Conservation (phyloP, 768 basidiomycete species). For the Cubamyces lactineus region DNA sequence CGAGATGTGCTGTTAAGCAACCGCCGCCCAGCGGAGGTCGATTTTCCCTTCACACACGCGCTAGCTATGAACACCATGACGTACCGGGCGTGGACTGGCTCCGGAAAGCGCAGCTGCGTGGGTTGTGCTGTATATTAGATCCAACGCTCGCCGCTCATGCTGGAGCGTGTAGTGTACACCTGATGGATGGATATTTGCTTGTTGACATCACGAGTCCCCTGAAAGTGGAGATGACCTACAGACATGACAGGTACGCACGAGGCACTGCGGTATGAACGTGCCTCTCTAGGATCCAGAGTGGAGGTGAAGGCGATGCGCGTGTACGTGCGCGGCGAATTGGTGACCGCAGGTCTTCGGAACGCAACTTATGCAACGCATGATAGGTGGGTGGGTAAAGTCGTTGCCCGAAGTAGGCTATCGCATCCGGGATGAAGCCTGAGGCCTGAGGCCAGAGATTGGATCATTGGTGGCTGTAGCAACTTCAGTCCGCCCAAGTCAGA, state of each 20-base stretch:
- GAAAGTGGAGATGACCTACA: background rate
- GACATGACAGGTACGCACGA: background rate
- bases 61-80: background rate
- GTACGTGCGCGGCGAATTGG: no score
- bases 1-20: slow-evolving; percentile 67
- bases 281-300: no score
- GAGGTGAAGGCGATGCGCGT: no score
- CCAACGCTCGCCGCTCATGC: background rate
- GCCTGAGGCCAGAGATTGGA: no score
- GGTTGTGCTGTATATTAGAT: background rate
- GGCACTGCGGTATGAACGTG: background rate
- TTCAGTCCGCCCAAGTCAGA: no score
- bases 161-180: slow-evolving; percentile 1
- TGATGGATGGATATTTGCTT: background rate
- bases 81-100: background rate
- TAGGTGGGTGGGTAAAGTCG: no score
- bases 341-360: no score
- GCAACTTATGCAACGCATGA: no score
- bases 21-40: background rate
- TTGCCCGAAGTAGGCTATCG: no score
- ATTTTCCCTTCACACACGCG: background rate
- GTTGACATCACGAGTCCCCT: background rate
- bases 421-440: no score
- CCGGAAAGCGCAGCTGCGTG: background rate
- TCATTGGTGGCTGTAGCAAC: no score